Conservation (phyloP, 257 asterid species). For the Coffea canephora region DNA sequence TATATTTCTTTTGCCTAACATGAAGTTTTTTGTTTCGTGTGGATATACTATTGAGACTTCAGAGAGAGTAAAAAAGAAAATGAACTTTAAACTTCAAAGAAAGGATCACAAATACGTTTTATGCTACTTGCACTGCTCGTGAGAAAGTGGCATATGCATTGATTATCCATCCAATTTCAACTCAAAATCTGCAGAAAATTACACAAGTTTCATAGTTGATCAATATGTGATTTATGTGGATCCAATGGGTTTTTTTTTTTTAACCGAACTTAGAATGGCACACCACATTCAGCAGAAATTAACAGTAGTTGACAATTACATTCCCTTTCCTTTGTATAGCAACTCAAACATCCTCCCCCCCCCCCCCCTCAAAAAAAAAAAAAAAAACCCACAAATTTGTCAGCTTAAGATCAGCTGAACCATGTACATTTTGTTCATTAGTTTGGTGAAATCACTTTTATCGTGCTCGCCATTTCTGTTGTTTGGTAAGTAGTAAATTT, state of each 20-base stretch:
- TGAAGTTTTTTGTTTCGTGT: too few relatives aligned
- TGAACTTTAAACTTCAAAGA: not conserved
- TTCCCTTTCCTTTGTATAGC: too few relatives aligned
- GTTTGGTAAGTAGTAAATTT: not conserved
- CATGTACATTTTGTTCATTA: not conserved
- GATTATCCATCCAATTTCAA: not conserved
- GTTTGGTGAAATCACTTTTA: not conserved
- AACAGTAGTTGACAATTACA: not conserved
- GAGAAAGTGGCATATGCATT: too few relatives aligned
- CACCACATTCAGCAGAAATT: not conserved
- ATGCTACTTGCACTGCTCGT: not conserved
- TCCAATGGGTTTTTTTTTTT: not conserved
- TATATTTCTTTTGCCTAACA: too few relatives aligned
- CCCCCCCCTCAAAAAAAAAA: not conserved
- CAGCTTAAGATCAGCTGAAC: too few relatives aligned
- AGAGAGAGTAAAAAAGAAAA: too few relatives aligned
- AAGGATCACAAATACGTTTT: too few relatives aligned
- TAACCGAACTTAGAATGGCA: not conserved
- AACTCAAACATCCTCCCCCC: not conserved
- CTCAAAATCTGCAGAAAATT: not conserved
- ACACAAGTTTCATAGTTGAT: too few relatives aligned
- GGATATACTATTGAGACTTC: too few relatives aligned
- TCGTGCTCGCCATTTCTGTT: not conserved
- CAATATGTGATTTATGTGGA: too few relatives aligned
- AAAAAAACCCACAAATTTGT: too few relatives aligned